Evolutionary conservation across 2,329 filamentous ascomycete genomes (phyloP), one percentile per base, ranked within the genome.

Genomic region (Penicillium frequentans): DNA sequence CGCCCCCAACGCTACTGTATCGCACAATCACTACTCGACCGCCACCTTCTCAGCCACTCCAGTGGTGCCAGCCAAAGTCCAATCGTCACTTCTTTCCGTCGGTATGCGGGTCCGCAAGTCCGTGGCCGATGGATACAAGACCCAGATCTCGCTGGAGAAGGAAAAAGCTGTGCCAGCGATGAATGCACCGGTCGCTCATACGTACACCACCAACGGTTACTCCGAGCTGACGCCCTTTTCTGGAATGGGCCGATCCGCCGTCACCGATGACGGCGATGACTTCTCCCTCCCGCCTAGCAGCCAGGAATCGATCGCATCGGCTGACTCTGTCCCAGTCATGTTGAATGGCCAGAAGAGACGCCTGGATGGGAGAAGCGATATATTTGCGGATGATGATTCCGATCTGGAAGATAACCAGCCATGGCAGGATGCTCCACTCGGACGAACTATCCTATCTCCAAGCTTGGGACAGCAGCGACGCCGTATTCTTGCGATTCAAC

Each of bases 91-190:
- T n/a, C 81, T 97, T 43, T 90, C 84, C 67, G 93, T 98, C 62
- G 93, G 93, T 68, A 97, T 97, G 92, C 88, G 93, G 24, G 84
- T 98, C 50, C 89, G 93, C 71, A 98, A 98, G 78, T 90, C 90
- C 11, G 90, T 98, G 8, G 89, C 91, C 0, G 93, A 97, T 72
- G 93, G 93, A 58, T 97, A 97, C 82, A 96, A 96, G 79, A 96
- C 90, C 29, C 68, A 67, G 52, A 64, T 59, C 44, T 66, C 68
- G 62, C 75, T 66, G 67, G 61, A 63, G 37, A 55, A 60, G 23
- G 61, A 66, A 19, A 67, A 66, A 44, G 42, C 52, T 8, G 31
- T 52, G 35, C n/a, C 59, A 31, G 49, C 53, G 37, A 52, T 50
- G 9, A 50, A 51, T 10, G 44, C 58, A 6, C 35, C 56, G 27